phyloP scores from a whole-genome alignment of 2,329 filamentous ascomycete genomes.

The Polytolypa hystricis region DNA sequence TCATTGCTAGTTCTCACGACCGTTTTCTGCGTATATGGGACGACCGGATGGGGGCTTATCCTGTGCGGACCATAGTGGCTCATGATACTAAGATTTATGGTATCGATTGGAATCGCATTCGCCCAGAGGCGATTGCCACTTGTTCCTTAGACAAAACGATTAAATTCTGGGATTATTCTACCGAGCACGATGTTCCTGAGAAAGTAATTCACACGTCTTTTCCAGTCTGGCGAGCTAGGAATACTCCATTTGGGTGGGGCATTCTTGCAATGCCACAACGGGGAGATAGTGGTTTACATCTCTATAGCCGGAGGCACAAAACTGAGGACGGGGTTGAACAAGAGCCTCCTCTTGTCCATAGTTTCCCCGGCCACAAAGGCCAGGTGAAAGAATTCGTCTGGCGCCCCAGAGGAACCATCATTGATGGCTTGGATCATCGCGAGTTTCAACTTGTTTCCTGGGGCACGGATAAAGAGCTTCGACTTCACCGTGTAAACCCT shows the following conservation, averaged over 20 bases:
- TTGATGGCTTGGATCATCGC: conserved; percentile 63
- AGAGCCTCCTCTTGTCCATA: conserved; percentile 35
- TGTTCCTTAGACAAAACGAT: conserved; percentile 88
- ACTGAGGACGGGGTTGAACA: conserved; percentile 18
- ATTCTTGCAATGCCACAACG: conserved; percentile 86
- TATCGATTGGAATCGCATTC: conserved; percentile 81
- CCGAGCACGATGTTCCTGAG: conserved; percentile 54
- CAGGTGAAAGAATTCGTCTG: conserved; percentile 87
- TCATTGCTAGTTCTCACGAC: conserved; percentile 85
- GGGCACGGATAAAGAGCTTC: conserved; percentile 75
- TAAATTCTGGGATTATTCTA: conserved; percentile 79
- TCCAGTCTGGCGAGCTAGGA: conserved; percentile 80
- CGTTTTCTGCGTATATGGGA: conserved; percentile 85
- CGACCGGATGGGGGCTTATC: conserved; percentile 63
- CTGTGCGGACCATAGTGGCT: conserved; percentile 72
- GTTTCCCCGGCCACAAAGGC: conserved; percentile 45
- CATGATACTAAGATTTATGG: conserved; percentile 93
- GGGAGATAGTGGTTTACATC: conserved; percentile 70
- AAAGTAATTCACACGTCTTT: conserved; percentile 72
- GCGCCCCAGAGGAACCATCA: conserved; percentile 61
- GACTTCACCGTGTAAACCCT: conserved; percentile 61
- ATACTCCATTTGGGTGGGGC: conserved; percentile 81
- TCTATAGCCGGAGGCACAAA: conserved; percentile 57
- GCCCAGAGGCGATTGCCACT: conserved; percentile 62
- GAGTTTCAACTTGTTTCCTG: conserved; percentile 91